These are phyloP conservation scores for Zizania palustris DNA, from an alignment of 202 grass and related monocot species.

Conservation along the genomic window DNA sequence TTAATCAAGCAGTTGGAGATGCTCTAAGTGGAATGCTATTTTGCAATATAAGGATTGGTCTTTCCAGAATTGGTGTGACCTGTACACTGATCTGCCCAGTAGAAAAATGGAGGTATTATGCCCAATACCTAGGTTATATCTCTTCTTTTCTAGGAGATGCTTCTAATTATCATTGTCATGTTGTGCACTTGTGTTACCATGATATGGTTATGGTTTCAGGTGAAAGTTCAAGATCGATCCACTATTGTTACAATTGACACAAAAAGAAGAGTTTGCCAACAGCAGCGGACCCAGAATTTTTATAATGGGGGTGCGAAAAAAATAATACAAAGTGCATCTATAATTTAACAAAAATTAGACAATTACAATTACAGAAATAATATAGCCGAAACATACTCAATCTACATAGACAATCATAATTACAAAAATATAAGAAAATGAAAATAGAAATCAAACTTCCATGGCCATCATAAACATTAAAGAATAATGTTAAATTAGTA, in stretches of 20 bases:
- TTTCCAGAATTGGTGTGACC: conserved; percentile 77
- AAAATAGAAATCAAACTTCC: too few species aligned
- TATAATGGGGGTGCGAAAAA: too few species aligned
- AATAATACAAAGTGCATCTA: too few species aligned
- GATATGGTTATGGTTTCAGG: conserved; percentile 41
- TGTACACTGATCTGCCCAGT: conserved; percentile 91
- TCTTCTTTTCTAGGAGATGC: background rate
- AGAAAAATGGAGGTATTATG: conserved; percentile 69
- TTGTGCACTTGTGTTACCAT: background rate
- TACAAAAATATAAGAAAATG: too few species aligned
- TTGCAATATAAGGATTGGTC: conserved; percentile 82
- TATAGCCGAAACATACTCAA: too few species aligned
- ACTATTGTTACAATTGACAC: conserved; percentile 64
- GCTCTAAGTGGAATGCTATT: conserved; percentile 84
- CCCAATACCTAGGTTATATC: background rate
- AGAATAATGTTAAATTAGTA: too few species aligned
- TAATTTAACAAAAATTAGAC: too few species aligned
- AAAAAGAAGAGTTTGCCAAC: conserved; percentile 63
- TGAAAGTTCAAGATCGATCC: conserved; percentile 82
- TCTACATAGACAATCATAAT: too few species aligned
- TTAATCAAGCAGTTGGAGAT: conserved; percentile 93
- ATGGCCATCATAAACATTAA: too few species aligned
- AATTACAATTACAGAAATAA: too few species aligned
- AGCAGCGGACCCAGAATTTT: too few species aligned
- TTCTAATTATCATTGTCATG: background rate